A percentile compares a stretch with the other conserved stretches of the same genome.
phyloP scores from a whole-genome alignment of 305 asterid genomes.

The Fraxinus dipetala region DNA sequence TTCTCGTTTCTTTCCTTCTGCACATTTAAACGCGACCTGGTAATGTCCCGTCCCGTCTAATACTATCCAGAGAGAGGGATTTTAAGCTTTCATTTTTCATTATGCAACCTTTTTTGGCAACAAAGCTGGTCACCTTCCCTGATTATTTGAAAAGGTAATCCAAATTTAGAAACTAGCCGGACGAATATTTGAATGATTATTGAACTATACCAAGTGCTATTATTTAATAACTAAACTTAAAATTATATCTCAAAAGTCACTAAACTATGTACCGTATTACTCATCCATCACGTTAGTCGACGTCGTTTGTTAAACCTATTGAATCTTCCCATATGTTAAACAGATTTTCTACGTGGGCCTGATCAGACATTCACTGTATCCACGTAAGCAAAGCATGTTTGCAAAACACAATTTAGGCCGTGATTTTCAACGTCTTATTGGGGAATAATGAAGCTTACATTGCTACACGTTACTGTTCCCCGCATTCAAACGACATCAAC shows the following conservation, averaged over 20 bases:
- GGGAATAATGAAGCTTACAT: not conserved
- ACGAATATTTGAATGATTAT: too few species aligned
- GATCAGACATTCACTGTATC: not conserved
- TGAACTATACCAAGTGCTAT: not conserved
- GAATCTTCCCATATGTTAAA: not conserved
- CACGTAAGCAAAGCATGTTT: not conserved
- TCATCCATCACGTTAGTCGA: not conserved
- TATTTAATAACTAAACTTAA: too few species aligned
- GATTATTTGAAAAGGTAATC: not conserved
- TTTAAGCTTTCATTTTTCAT: constrained; percentile 88
- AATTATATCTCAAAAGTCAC: not conserved
- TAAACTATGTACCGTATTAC: not conserved
- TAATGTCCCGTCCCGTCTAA: constrained; percentile 79
- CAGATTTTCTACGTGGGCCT: not conserved
- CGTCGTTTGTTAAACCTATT: not conserved
- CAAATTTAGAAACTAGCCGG: not conserved
- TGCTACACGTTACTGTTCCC: not conserved
- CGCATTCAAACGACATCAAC: not conserved
- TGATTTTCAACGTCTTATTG: not conserved
- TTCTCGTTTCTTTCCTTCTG: constrained; percentile 64
- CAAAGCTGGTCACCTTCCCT: constrained; percentile 93
- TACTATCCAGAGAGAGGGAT: constrained; percentile 66
- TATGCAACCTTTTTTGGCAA: constrained; percentile 59
- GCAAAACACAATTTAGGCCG: too few species aligned
- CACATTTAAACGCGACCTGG: constrained; percentile 58